Percentiles rank a stretch among this genome's conserved stretches.
Evolutionary conservation across 2,329 filamentous ascomycete species (phyloP).

Genomic region (Cladosporium sp.): DNA sequence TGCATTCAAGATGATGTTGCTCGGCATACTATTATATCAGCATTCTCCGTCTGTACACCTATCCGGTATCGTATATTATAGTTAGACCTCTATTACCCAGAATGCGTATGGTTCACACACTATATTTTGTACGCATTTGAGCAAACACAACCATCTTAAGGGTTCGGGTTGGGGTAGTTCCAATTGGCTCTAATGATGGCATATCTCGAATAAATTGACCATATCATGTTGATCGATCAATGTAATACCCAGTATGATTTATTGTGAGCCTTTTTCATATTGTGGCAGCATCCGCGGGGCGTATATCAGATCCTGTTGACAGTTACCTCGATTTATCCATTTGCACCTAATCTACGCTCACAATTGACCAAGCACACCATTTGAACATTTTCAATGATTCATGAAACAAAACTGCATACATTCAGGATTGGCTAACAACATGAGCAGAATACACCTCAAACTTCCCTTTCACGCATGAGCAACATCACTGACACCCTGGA

Average conservation of each 20-base stretch:
- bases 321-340: not conserved
- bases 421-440: no score
- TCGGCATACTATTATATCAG: not conserved
- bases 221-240: not conserved
- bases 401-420: no score
- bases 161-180: not conserved
- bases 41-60: no score
- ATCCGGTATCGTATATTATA: not conserved
- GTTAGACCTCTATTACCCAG: not conserved
- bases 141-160: not conserved
- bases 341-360: no score
- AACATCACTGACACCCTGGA: not conserved
- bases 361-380: no score
- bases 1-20: not conserved
- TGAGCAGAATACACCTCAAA: no score
- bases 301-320: not conserved
- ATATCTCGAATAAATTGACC: not conserved
- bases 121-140: not conserved
- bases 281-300: no score
- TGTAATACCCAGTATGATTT: not conserved
- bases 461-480: not conserved
- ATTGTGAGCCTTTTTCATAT: no score
- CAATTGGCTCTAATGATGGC: no score
- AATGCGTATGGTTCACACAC: not conserved
- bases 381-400: no score